Conservation (phyloP, 2,329 filamentous ascomycete genomes). For the Colletotrichum ledebouriae region DNA sequence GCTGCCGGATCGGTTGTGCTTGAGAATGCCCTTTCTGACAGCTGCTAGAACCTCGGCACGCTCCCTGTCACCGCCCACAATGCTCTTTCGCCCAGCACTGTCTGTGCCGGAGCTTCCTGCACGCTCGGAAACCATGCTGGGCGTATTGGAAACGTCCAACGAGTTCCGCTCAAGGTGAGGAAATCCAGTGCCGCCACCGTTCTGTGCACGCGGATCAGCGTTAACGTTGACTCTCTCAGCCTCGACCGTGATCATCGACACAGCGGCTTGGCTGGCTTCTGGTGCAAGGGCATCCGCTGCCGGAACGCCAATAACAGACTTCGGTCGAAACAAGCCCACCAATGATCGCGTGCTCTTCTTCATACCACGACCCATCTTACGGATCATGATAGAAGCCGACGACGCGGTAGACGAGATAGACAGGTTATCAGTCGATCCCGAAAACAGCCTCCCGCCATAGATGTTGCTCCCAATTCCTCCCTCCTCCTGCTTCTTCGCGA, state of each 20-base stretch:
- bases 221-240: conserved; percentile 89
- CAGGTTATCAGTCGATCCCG: conserved; percentile 93
- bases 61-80: conserved; percentile 90
- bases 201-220: conserved; percentile 74
- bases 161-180: conserved; percentile 88
- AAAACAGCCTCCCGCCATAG: conserved; percentile 89
- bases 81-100: conserved; percentile 81
- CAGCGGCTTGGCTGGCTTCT: conserved; percentile 81
- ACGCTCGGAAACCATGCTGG: conserved; percentile 62
- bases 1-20: conserved; percentile 69
- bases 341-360: conserved; percentile 93
- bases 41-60: conserved; percentile 91
- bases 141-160: conserved; percentile 72
- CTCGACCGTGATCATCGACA: conserved; percentile 96
- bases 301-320: conserved; percentile 86
- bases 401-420: conserved; percentile 92
- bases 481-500: conserved; percentile 93
- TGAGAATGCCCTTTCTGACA: conserved; percentile 95
- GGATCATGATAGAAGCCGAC: conserved; percentile 91
- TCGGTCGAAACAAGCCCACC: conserved; percentile 94
- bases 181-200: conserved; percentile 81
- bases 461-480: conserved; percentile 93
- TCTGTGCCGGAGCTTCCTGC: conserved; percentile 70
- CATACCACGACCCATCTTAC: conserved; percentile 99
- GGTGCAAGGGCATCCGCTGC: conserved; percentile 75